Evolutionary conservation across 2,329 filamentous ascomycete species (phyloP), one percentile per base, ranked within the genome.

Genomic region (Diatrype stigma): DNA sequence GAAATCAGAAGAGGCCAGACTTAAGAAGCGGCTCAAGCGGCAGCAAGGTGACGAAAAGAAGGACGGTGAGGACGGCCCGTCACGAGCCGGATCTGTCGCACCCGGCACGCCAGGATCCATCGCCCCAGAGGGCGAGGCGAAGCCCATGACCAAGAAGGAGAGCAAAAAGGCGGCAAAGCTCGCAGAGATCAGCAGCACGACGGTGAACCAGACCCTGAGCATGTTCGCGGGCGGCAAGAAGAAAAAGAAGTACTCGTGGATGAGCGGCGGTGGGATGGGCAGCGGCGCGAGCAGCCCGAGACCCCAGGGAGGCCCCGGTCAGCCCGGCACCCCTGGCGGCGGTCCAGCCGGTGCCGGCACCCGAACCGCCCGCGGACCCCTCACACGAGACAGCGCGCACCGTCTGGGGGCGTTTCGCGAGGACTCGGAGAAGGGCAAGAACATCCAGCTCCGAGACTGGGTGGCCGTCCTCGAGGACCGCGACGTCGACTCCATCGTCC

Each of bases 81-180:
- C 80, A 16, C 76, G 83, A 57, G 62, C 80, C 23, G 77, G 81
- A 14, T 81, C 81, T 22, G 73, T 78, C 12, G 81, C 81, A 16
- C 77, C 82, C 11, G 79, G 79, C 2, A 86, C 82, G 0, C 82
- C 85, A 3, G 82, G 81, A 6, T 75, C 81, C 1, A 77, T 81
- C 40, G 82, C 85, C 1, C 80, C 85, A 1, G 85, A 87, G 49
- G 78, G 82, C 23, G 65, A 67, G 11, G 26, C 50, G 57, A 93
- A 91, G 67, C 78, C 84, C 3, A 78, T 89, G 47, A 88, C 87
- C 4, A 96, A 96, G 77, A 96, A 96, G 72, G 91, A 96, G 67
- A 78, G 77, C 54, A 83, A 87, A 65, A 90, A 86, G 68, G 81
- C 84, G n/a, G 86, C 77, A 3, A 89, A 88, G 60, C 81, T 86